Evolutionary conservation across 805 yeast genomes (phyloP).

Genomic region (Henningerozyma blattae): DNA sequence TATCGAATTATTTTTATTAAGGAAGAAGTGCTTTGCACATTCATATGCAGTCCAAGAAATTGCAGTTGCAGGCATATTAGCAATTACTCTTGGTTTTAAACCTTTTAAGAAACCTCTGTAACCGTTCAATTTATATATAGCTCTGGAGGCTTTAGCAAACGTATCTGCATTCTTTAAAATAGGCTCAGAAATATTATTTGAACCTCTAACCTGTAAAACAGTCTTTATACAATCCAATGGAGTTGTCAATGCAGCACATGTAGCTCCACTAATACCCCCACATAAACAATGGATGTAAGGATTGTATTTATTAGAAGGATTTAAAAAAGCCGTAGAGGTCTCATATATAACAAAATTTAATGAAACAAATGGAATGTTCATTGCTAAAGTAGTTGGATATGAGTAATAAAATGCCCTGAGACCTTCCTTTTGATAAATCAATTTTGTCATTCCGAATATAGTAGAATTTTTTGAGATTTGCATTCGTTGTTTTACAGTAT

Average conservation of each 20-base stretch:
- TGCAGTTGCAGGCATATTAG: constrained; percentile 96
- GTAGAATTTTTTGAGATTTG: constrained; percentile 33
- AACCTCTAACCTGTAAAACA: constrained; percentile 71
- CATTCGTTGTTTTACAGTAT: constrained; percentile 92
- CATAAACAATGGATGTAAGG: constrained; percentile 87
- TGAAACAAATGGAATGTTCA: constrained; percentile 93
- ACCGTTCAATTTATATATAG: constrained; percentile 53
- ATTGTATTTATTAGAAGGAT: constrained; percentile 70
- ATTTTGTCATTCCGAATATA: constrained; percentile 21
- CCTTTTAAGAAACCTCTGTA: constrained; percentile 69
- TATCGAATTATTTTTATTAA: no score
- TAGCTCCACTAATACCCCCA: constrained; percentile 91
- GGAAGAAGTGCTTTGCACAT: constrained; percentile 70
- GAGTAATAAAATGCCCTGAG: constrained; percentile 75
- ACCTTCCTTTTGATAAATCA: constrained; percentile 53
- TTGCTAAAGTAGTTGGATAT: constrained; percentile 86
- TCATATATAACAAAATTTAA: constrained; percentile 91
- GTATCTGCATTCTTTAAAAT: constrained; percentile 45
- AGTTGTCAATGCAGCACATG: constrained; percentile 93
- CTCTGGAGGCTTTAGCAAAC: constrained; percentile 59
- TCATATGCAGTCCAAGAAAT: constrained; percentile 98
- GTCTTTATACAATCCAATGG: constrained; percentile 95
- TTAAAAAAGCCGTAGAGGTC: constrained; percentile 64
- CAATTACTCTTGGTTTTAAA: constrained; percentile 77
- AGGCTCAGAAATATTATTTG: constrained; percentile 29